Percentiles rank a stretch among this genome's conserved stretches.
Conservation (phyloP, 306 rosid species). For the Cucumis cinereus region DNA sequence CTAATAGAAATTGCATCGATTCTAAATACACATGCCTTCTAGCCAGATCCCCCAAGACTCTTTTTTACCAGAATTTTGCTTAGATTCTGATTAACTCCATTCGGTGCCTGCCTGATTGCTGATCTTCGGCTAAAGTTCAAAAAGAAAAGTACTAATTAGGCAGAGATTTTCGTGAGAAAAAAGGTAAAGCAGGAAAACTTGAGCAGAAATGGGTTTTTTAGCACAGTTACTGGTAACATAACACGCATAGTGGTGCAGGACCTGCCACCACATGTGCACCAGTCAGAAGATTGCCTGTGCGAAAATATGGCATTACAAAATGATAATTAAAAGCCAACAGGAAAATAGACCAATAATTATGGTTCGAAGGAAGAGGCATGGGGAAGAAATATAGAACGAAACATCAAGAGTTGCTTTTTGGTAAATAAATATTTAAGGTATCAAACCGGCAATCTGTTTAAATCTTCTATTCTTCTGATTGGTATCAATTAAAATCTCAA, state of each 20-base stretch:
- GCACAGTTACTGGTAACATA: conserved; percentile 66
- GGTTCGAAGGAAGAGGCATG: background rate
- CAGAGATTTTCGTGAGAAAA: conserved; percentile 21
- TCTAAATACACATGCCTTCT: conserved; percentile 29
- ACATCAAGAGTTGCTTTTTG: background rate
- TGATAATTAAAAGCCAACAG: conserved; percentile 15
- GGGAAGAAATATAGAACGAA: background rate
- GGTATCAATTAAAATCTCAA: background rate
- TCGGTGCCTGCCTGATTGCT: conserved; percentile 28
- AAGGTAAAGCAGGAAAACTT: conserved; percentile 39
- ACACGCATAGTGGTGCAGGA: conserved; percentile 77
- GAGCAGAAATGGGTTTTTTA: conserved; percentile 48
- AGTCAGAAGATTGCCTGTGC: conserved; percentile 45
- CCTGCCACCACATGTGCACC: conserved; percentile 91
- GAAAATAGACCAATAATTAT: conserved; percentile 11
- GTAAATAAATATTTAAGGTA: background rate
- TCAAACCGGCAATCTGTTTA: background rate
- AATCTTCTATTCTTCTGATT: conserved; percentile 1
- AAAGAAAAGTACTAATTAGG: conserved; percentile 11
- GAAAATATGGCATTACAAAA: conserved; percentile 15
- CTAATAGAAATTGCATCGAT: background rate
- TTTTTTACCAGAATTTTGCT: background rate
- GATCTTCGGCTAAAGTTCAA: conserved; percentile 28
- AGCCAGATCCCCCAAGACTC: conserved; percentile 33
- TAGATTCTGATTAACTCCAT: conserved; percentile 47